Evolutionary conservation across 1,284 basidiomycete genomes (phyloP), one percentile per base, ranked within the genome.

Genomic region (Tylopilus sp.): DNA sequence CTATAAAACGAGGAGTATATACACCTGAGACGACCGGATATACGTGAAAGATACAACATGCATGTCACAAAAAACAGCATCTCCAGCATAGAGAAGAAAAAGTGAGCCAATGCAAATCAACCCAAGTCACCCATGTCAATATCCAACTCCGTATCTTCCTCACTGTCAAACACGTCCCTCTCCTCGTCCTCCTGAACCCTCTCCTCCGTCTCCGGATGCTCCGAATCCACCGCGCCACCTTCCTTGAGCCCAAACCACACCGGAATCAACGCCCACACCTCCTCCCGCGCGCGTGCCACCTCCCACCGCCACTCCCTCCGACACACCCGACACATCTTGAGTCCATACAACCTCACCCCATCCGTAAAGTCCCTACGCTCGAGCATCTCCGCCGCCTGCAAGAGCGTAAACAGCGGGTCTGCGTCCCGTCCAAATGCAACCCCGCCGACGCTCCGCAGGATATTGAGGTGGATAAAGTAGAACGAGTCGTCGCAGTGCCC

Each of bases 391-490:
- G 83, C 81, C 24, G 89, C 88, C 75, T 92, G 91, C 13, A 81
- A 71, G 52, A 93, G 84, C 63, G 90, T 89, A 73, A 84, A 91
- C 29, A 93, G 77, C 64, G 90, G 89, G 72, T 93, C 91, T 6
- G 89, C 91, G 71, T 93, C 91, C 38, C 91, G 82, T 54, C 91
- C 91, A 61, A 81, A 84, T 3, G 90, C 86, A 67, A 93, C 88
- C 0, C 91, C 91, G 1, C 89, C 88, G 58, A 93, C 84, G 32
- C 88, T 85, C 61, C 91, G 87, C 53, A 92, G 79, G 36, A 91
- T 79, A 74, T 93, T 92, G 65, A 93, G 84, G 80, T 87, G 87
- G 79, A 93, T 87, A 74, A 89, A 91, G 77, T 91, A 90, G 79
- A 90, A 91, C 18, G 91, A 90, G 66, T 92, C 89, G 65, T 81